These are phyloP conservation scores for Trichoderma oligosporum DNA, from an alignment of 2,329 filamentous ascomycete species.

Conservation along the genomic window DNA sequence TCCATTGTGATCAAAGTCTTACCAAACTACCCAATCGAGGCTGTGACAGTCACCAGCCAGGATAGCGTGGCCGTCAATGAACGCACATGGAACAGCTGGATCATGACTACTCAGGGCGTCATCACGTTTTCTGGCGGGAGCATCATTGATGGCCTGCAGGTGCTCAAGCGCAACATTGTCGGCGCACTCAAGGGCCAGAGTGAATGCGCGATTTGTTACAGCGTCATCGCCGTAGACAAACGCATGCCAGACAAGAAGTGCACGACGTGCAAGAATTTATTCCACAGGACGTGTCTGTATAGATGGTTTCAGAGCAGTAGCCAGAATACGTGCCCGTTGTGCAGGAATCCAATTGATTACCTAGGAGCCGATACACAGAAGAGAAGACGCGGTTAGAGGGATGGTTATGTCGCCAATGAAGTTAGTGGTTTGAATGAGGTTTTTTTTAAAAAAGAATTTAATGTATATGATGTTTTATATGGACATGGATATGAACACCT, in stretches of 20 bases:
- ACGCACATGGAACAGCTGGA: constrained; percentile 88
- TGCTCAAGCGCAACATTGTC: constrained; percentile 82
- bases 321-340: constrained; percentile 86
- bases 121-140: constrained; percentile 90
- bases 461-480: constrained; percentile 11
- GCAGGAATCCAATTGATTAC: constrained; percentile 78
- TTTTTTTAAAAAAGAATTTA: not conserved
- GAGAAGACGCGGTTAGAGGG: constrained; percentile 31
- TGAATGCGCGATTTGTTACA: constrained; percentile 97
- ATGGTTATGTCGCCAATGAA: not conserved
- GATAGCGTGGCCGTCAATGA: constrained; percentile 85
- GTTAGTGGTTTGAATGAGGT: not conserved
- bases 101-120: constrained; percentile 81
- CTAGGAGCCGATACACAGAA: constrained; percentile 40
- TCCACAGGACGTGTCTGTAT: constrained; percentile 85
- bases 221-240: constrained; percentile 83
- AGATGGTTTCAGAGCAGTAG: constrained; percentile 97
- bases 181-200: constrained; percentile 87
- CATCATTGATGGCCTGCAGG: constrained; percentile 79
- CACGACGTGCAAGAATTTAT: constrained; percentile 87
- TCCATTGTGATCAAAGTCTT: constrained; percentile 80
- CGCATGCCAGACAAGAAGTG: constrained; percentile 90
- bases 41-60: constrained; percentile 70
- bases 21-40: constrained; percentile 74
- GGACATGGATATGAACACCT: not conserved